Base-by-base conservation (phyloP, 78 protist species). In the Dictyostelium capitatum region DNA sequence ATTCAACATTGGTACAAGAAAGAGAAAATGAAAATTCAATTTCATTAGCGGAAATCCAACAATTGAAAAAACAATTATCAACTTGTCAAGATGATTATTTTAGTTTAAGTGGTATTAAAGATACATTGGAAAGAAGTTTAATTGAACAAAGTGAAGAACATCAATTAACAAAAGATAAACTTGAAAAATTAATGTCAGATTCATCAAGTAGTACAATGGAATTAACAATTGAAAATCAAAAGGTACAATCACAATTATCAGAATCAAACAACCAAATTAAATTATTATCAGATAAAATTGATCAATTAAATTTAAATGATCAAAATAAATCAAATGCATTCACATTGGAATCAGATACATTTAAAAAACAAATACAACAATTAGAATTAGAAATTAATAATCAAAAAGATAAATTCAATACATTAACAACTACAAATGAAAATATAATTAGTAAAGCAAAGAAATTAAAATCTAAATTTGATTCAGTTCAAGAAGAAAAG, bases 391-490 rank as follows among this genome's bases (percentile, higher is more conserved):
- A 15, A 25, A n/a, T 28, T 64, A 69, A 77, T 7, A 84, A 87
- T 10, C 17, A 43, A 1, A 72, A 65, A 59, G 0, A 48, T n/a
- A 85, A 85, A 59, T 7, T 85, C 23, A 6, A 12, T 17, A 25
- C 19, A 48, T 20, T 25, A 77, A 8, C 23, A 20, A n/a, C 17
- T 20, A 11, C 41, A 8, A 46, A n/a, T 20, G 30, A 51, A 54
- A 62, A 77, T 51, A 7, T 43, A 1, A 6, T 17, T 15, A 84
- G 78, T 15, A 87, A 87, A 25, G 23, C n/a, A 12, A 87, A 78
- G 67, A 87, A 87, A 51, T n/a, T 47, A 2, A 87, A 87, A 47
- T 17, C 25, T n/a, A 87, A 77, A 51, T 41, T 64, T 32, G 77
- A 56, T 7, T 10, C 54, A 4, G 2, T 28, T 0, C 48, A 77